A percentile compares a stretch with the other conserved stretches of the same genome.
These are phyloP conservation scores for Claviceps fusiformis DNA, from an alignment of 2,329 filamentous ascomycete species.

Conservation along the genomic window DNA sequence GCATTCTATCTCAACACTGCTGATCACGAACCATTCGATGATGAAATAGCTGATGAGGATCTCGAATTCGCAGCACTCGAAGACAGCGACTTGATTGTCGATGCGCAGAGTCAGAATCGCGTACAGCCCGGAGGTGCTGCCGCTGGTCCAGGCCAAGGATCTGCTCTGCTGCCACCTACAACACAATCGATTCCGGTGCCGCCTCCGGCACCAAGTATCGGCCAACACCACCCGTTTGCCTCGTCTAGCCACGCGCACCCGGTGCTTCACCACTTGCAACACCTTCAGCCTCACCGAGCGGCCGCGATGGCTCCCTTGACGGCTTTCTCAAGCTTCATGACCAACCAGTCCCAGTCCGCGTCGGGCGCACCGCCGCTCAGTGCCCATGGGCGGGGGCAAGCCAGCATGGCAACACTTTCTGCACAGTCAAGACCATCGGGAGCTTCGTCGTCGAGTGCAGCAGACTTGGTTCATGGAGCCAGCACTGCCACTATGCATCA, in stretches of 20 bases:
- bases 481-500: conserved; percentile 25
- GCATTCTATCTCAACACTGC: conserved; percentile 10
- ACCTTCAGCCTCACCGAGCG: neutral
- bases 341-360: conserved; percentile 14
- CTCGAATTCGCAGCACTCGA: conserved; percentile 29
- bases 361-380: conserved; percentile 9
- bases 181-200: conserved; percentile 16
- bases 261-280: conserved; percentile 9
- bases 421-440: conserved; percentile 10
- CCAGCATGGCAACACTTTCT: conserved; percentile 17
- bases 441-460: conserved; percentile 5
- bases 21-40: conserved; percentile 25
- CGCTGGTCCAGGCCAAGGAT: neutral
- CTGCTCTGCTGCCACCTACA: conserved; percentile 2
- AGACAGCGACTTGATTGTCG: conserved; percentile 24
- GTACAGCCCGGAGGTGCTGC: conserved; percentile 1
- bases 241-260: conserved; percentile 9
- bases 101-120: conserved; percentile 16
- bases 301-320: conserved; percentile 11
- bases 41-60: conserved; percentile 31
- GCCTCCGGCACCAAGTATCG: conserved; percentile 13
- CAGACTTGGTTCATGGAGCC: conserved; percentile 10
- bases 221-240: conserved; percentile 12
- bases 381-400: conserved; percentile 12
- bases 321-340: conserved; percentile 16